phyloP scores from a whole-genome alignment of 495 filamentous ascomycete genomes.

The Aspergillus heteromorphus region DNA sequence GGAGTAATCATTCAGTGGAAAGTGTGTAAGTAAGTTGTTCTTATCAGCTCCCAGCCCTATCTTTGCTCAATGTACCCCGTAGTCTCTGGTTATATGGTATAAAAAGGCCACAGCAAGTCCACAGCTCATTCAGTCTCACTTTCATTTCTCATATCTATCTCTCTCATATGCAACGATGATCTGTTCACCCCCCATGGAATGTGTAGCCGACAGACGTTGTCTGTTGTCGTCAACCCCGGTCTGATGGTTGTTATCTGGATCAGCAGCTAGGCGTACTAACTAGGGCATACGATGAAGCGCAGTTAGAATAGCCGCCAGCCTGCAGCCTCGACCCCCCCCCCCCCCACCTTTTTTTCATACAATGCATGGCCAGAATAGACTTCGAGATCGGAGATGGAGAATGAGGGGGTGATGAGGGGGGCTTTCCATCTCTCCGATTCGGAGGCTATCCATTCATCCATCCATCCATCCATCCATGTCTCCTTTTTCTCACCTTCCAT shows the following conservation, averaged over 20 bases:
- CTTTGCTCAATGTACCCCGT: not conserved
- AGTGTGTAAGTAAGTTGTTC: not conserved
- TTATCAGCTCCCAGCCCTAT: not conserved
- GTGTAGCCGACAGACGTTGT: not conserved
- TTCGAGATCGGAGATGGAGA: slow-evolving; percentile 2
- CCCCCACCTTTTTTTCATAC: too few species aligned
- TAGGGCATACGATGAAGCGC: not conserved
- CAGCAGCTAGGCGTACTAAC: not conserved
- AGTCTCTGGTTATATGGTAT: not conserved
- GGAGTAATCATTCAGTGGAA: not conserved
- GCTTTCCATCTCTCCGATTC: too few species aligned
- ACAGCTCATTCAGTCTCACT: not conserved
- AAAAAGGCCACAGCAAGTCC: not conserved
- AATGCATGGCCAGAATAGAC: not conserved
- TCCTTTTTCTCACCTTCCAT: too few species aligned
- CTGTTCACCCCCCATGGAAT: not conserved
- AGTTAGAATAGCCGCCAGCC: not conserved
- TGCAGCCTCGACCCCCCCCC: not conserved
- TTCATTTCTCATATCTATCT: not conserved
- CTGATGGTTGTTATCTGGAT: not conserved
- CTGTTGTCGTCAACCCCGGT: not conserved
- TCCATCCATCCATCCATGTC: too few species aligned
- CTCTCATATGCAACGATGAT: not conserved
- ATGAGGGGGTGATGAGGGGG: too few species aligned
- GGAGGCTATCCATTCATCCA: too few species aligned